Base-by-base conservation (phyloP, 129 eudicot species). In the Cynara cardunculus region DNA sequence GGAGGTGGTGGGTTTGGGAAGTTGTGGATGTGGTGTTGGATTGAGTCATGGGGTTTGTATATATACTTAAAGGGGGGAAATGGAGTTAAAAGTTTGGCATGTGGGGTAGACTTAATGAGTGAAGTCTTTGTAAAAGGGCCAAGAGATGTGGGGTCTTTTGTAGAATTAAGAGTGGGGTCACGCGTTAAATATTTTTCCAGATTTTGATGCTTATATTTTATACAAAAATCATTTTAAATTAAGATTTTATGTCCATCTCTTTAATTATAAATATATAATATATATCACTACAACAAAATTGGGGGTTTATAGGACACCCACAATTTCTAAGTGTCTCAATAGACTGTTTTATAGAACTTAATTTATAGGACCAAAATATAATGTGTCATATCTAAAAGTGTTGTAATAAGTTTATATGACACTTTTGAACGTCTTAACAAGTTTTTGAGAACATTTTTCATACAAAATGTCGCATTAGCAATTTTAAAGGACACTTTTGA, bases 171-270 rank as follows among this genome's bases (percentile, higher is more conserved):
- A 26, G 74, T 81, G 69, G 84, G 84, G 79, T 81, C 84, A 81
- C 84, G 84, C 84, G 84, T 72, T 80, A 14, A 41, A 37, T 81
- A 81, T 39, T 81, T 72, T 44, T 78, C 49, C 25, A 62, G 27
- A 18, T 56, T 7, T 56, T 56, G 24, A 56, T 18, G 65, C 24
- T 56, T 56, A 56, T 56, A 56, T 56, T 56, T 56, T 56, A 56
- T 56, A n/a, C 19, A 46, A 56, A 49, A 4, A 18, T 56, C 9
- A 53, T 53, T 53, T 53, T 53, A 18, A 53, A 18, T 9, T 56
- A 56, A 56, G 65, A n/a, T 56, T 53, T 1, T 53, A 56, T 19
- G 2, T 56, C 7, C 5, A 18, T 16, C 64, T 53, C 64, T 53
- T 53, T 53, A 16, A 18, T 53, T 53, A 53, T 39, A 39, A 9